These are phyloP conservation scores for Abrus precatorius DNA, from an alignment of 306 rosid species.

Conservation along the genomic window DNA sequence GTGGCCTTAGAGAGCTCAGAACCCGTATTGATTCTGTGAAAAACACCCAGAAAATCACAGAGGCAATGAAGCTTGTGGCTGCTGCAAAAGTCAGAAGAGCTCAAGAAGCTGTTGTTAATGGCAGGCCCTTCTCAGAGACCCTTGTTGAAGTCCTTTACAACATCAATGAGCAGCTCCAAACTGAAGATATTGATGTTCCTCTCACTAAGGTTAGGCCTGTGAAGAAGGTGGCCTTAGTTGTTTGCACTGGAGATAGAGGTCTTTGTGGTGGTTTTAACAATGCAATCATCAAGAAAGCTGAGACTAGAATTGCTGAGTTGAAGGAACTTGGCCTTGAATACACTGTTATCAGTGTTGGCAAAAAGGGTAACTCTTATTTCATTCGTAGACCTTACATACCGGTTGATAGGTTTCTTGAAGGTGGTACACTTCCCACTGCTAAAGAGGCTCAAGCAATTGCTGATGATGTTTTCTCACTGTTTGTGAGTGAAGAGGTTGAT, in stretches of 20 bases:
- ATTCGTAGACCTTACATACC: slow-evolving; percentile 83
- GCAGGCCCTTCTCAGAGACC: slow-evolving; percentile 88
- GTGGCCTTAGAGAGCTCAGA: slow-evolving; percentile 81
- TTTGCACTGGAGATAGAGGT: slow-evolving; percentile 88
- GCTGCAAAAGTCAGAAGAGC: slow-evolving; percentile 96
- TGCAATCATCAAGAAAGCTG: slow-evolving; percentile 73
- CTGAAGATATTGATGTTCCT: slow-evolving; percentile 76
- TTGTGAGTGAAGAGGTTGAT: slow-evolving; percentile 86
- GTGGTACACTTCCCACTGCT: slow-evolving; percentile 74
- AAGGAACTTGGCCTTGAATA: slow-evolving; percentile 70
- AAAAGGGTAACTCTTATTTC: slow-evolving; percentile 85
- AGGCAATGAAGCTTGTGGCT: slow-evolving; percentile 97
- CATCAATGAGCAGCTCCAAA: slow-evolving; percentile 92
- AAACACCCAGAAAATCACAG: slow-evolving; percentile 92
- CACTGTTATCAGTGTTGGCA: slow-evolving; percentile 81
- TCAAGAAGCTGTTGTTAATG: slow-evolving; percentile 93
- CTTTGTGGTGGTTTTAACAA: slow-evolving; percentile 88
- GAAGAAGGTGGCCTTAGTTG: slow-evolving; percentile 82
- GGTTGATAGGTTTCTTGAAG: slow-evolving; percentile 76
- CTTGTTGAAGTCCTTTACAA: slow-evolving; percentile 91
- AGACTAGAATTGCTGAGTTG: slow-evolving; percentile 68
- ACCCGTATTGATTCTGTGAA: slow-evolving; percentile 78
- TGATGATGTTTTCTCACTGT: slow-evolving; percentile 86
- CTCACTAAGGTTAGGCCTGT: slow-evolving; percentile 83
- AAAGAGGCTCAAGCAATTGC: slow-evolving; percentile 97